A percentile compares a stretch with the other conserved stretches of the same genome.
These are phyloP conservation scores for Hibiscus tridactylites DNA, from an alignment of 345 rosid species.

Conservation along the genomic window DNA sequence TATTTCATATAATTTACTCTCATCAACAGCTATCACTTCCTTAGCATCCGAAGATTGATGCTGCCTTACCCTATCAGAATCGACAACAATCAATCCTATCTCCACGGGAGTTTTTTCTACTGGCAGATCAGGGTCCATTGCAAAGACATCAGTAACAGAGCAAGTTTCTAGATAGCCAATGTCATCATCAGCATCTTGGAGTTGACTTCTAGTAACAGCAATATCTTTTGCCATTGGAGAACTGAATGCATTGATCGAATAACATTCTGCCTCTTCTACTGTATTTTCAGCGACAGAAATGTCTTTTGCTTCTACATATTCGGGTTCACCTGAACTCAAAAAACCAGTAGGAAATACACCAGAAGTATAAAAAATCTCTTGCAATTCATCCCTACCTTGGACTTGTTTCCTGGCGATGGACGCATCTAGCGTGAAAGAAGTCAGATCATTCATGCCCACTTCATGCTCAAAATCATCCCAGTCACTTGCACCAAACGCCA, in stretches of 20 bases:
- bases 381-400: slow-evolving; percentile 24
- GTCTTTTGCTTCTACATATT: slow-evolving; percentile 28
- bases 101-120: slow-evolving; percentile 19
- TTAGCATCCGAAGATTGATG: slow-evolving; percentile 11
- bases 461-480: slow-evolving; percentile 86
- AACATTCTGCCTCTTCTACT: slow-evolving; percentile 11
- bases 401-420: slow-evolving; percentile 13
- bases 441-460: slow-evolving; percentile 29
- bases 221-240: slow-evolving; percentile 23
- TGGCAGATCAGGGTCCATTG: slow-evolving; percentile 31
- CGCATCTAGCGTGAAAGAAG: slow-evolving; percentile 27
- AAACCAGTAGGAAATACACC: slow-evolving; percentile 15
- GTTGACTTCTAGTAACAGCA: slow-evolving; percentile 21
- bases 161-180: slow-evolving; percentile 28
- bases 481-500: slow-evolving; percentile 84
- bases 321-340: slow-evolving; percentile 18
- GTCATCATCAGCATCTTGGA: slow-evolving; percentile 26
- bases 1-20: slow-evolving; percentile 11
- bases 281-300: slow-evolving; percentile 21
- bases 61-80: slow-evolving; percentile 20
- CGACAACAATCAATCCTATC: slow-evolving; percentile 13
- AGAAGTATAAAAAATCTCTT: slow-evolving; percentile 14
- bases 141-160: slow-evolving; percentile 30
- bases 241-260: slow-evolving; percentile 13
- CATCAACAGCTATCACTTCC: slow-evolving; percentile 18